Conservation (phyloP, 371 early-diverging fungal species). For the Dichotomocladium elegans region DNA sequence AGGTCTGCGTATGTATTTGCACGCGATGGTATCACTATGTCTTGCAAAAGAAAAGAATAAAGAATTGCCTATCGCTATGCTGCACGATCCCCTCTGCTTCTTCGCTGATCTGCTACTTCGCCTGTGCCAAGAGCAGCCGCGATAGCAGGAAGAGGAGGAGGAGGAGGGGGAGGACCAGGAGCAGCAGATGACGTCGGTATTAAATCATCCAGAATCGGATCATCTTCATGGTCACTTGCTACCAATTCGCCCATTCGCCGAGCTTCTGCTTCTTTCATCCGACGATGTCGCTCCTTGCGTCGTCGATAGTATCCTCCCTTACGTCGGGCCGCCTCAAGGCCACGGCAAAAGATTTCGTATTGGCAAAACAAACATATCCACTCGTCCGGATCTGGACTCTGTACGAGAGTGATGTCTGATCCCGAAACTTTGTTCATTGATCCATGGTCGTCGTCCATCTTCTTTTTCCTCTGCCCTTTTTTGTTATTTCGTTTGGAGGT, state of each 20-base stretch:
- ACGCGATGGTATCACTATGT: too few species aligned
- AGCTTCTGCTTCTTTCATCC: constrained; percentile 21
- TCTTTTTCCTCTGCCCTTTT: constrained; percentile 2
- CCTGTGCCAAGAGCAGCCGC: neutral
- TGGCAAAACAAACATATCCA: constrained; percentile 48
- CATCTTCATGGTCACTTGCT: constrained; percentile 11
- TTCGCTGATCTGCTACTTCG: neutral
- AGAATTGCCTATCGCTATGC: neutral
- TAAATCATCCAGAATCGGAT: neutral
- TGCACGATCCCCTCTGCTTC: neutral
- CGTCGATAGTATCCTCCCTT: constrained; percentile 34
- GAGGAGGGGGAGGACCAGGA: neutral
- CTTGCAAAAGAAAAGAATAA: too few species aligned
- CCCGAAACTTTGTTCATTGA: neutral
- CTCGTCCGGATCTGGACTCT: constrained; percentile 31
- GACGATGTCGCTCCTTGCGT: constrained; percentile 20
- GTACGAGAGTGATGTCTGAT: constrained; percentile 12
- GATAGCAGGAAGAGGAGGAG: neutral
- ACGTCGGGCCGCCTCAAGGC: constrained; percentile 20
- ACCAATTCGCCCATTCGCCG: constrained; percentile 11
- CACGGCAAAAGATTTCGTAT: constrained; percentile 33
- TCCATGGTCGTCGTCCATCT: neutral
- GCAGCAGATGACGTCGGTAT: too few species aligned
- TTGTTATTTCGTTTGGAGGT: neutral
- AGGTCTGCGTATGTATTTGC: too few species aligned